These are phyloP conservation scores for Pulveroboletus sp. DNA, from an alignment of 768 basidiomycete species.

Conservation along the genomic window DNA sequence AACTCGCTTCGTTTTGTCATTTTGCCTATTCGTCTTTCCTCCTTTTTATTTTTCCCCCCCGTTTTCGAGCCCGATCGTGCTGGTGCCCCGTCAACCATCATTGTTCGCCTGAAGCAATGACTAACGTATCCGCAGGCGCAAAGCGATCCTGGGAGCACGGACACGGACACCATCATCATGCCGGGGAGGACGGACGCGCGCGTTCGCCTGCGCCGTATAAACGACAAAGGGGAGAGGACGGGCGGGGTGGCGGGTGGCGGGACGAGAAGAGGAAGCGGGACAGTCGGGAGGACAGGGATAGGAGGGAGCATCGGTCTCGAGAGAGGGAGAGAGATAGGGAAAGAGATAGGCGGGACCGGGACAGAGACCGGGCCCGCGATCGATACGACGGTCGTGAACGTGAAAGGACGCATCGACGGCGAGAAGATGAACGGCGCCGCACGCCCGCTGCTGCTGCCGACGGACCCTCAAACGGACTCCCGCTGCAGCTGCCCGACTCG, in stretches of 20 bases:
- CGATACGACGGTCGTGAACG: conserved; percentile 26
- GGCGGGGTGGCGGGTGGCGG: conserved; percentile 70
- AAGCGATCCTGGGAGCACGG: conserved; percentile 80
- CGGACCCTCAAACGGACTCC: conserved; percentile 21
- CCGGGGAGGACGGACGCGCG: conserved; percentile 29
- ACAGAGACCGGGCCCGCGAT: conserved; percentile 31
- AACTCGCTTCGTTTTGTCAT: neutral
- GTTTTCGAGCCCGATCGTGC: conserved; percentile 54
- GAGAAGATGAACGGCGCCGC: conserved; percentile 31
- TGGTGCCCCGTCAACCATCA: conserved; percentile 75
- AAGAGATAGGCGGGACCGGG: conserved; percentile 5
- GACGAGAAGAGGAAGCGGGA: conserved; percentile 48
- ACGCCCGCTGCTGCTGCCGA: conserved; percentile 12
- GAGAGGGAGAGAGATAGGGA: conserved; percentile 35
- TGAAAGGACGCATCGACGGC: conserved; percentile 27
- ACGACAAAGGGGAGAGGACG: conserved; percentile 51
- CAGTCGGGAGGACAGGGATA: conserved; percentile 36
- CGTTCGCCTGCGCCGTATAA: conserved; percentile 37
- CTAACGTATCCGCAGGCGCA: conserved; percentile 80
- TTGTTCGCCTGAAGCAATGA: conserved; percentile 46
- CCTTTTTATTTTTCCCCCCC: conserved; percentile 5
- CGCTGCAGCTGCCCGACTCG: conserved; percentile 37
- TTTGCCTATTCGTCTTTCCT: neutral
- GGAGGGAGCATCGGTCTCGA: conserved; percentile 32
- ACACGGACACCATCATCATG: conserved; percentile 31